A percentile compares a stretch with the other conserved stretches of the same genome.
These are phyloP conservation scores for Hericium alpestre DNA, from an alignment of 768 basidiomycete species.

Conservation along the genomic window DNA sequence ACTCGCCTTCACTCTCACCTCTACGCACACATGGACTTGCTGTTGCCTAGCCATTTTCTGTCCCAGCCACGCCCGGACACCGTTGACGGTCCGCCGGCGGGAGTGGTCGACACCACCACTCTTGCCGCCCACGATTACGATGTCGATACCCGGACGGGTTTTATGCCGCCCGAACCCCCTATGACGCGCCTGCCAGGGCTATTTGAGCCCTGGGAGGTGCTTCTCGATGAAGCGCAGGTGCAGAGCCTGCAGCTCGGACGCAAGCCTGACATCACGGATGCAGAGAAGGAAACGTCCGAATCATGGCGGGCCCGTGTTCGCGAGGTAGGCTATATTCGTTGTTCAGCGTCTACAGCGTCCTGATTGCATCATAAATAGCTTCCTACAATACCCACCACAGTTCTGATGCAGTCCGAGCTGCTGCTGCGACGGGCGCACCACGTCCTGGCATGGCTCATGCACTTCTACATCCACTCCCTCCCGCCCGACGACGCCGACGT, in stretches of 20 bases:
- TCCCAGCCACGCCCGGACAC: slow-evolving; percentile 25
- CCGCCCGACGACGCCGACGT: slow-evolving; percentile 25
- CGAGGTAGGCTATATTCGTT: slow-evolving; percentile 20
- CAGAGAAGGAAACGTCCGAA: slow-evolving; percentile 24
- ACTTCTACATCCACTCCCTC: slow-evolving; percentile 44
- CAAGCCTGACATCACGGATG: slow-evolving; percentile 17
- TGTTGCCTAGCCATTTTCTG: slow-evolving; percentile 23
- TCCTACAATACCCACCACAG: slow-evolving; percentile 26
- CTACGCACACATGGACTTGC: slow-evolving; percentile 4
- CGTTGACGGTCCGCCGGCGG: slow-evolving; percentile 14
- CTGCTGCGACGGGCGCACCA: slow-evolving; percentile 44
- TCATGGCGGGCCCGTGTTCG: slow-evolving; percentile 33
- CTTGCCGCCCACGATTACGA: slow-evolving; percentile 53
- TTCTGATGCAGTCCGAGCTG: slow-evolving; percentile 30
- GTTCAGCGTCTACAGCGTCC: background rate
- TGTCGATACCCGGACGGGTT: slow-evolving; percentile 83
- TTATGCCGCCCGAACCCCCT: slow-evolving; percentile 78
- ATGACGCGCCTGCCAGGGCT: slow-evolving; percentile 43
- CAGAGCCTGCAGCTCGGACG: slow-evolving; percentile 45
- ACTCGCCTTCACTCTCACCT: background rate
- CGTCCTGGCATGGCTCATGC: slow-evolving; percentile 43
- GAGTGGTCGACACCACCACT: slow-evolving; percentile 25
- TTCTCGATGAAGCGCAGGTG: slow-evolving; percentile 39
- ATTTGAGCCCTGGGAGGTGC: slow-evolving; percentile 69
- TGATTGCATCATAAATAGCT: slow-evolving; percentile 23